Percentiles rank a stretch among this genome's conserved stretches.
Evolutionary conservation across 495 filamentous ascomycete species (phyloP).

Genomic region (Penicillium canescens): DNA sequence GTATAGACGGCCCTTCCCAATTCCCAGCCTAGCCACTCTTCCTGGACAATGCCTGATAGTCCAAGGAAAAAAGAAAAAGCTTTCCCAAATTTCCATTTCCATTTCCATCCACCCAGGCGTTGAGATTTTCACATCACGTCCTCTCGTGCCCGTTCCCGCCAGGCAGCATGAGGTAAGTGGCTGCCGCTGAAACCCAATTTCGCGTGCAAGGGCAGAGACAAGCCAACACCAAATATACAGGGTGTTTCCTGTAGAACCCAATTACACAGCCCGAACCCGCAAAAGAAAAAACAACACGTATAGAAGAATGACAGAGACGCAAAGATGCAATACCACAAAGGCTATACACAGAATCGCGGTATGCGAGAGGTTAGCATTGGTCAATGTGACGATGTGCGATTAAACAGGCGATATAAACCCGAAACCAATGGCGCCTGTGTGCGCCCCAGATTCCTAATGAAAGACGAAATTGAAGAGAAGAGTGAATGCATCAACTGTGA

Average conservation of each 20-base stretch:
- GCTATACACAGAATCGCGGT: conserved; percentile 1
- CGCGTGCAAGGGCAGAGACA: background rate
- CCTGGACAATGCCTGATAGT: conserved; percentile 21
- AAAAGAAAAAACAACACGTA: conserved; percentile 2
- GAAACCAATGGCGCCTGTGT: background rate
- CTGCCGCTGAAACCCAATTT: conserved; percentile 4
- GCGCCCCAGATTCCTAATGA: background rate
- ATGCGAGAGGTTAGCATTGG: background rate
- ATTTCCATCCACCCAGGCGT: background rate
- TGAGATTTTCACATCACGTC: conserved; percentile 8
- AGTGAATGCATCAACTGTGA: background rate
- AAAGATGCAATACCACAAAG: background rate
- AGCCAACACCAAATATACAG: conserved; percentile 5
- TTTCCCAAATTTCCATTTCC: conserved; percentile 4
- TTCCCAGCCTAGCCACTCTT: conserved; percentile 7
- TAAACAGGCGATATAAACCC: conserved; percentile 10
- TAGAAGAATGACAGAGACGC: background rate
- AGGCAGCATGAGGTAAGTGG: conserved; percentile 16
- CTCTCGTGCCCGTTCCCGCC: conserved; percentile 23
- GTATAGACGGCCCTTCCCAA: background rate
- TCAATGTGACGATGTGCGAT: conserved; percentile 5
- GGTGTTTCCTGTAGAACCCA: background rate
- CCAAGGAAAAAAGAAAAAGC: conserved; percentile 9
- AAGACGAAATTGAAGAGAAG: background rate
- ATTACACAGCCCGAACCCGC: background rate